Base-by-base conservation (phyloP, 352 stramenopile genomes). In the Albugo laibachii region DNA sequence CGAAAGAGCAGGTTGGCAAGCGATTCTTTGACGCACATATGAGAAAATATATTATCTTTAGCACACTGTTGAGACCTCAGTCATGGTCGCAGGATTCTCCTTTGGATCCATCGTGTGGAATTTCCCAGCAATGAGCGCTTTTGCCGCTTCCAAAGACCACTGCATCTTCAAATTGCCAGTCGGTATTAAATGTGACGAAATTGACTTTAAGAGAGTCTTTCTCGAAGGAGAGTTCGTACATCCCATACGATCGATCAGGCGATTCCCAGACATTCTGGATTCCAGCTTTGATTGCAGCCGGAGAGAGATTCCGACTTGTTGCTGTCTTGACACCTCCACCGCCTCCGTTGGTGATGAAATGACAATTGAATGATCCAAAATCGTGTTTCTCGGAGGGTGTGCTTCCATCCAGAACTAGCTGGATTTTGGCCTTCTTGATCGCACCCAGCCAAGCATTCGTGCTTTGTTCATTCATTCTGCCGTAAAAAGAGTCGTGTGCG, bases 381-480 rank as follows among this genome's bases (percentile, higher is more conserved):
- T 68, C 60, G 48, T 68, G 60, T 52, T 65, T 68, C 27, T 61
- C 58, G 24, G 57, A 57, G 48, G 64, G 60, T n/a, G 60, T 68
- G 57, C 65, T 57, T 41, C 60, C 60, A 24, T 61, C 59, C 37
- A 68, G 55, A 57, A 57, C 64, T 12, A 63, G 21, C 38, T 62
- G 53, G 6, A 64, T 50, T 19, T 36, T 45, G 1, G 51, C 18
- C 36, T 61, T 64, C 6, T 73, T 39, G 11, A 83, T 58, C 11
- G 74, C 54, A 4, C 68, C 50, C 14, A 72, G 69, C 76, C 76
- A 89, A 47, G 62, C 69, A 20, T 76, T 61, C 61, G 74, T 73
- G 24, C 63, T 61, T 3, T 49, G 36, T 15, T 52, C 45, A 24
- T 47, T 59, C 46, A 61, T 63, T 52, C 66, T 58, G 52, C 53